Percentiles rank a stretch among this genome's conserved stretches.
Evolutionary conservation across 192 early-diverging fungal genomes (phyloP).

Genomic region (Coemansia sp.): DNA sequence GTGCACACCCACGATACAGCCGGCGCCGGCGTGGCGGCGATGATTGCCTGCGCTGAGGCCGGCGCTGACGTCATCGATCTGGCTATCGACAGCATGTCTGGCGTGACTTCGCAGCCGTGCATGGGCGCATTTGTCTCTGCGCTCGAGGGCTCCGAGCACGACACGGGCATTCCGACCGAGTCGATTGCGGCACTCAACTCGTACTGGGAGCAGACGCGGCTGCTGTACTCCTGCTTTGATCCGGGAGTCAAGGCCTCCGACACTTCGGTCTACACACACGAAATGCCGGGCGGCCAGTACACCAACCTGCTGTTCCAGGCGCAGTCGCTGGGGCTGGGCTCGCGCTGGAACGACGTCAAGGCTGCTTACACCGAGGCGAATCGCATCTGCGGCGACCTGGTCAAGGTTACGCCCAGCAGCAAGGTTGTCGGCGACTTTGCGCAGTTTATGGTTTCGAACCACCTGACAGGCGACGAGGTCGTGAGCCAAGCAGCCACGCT

Average conservation of each 20-base stretch:
- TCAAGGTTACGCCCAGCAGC: conserved; percentile 97
- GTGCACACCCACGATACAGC: conserved; percentile 98
- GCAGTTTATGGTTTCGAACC: conserved; percentile 96
- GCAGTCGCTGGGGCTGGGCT: conserved; percentile 89
- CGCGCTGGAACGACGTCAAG: conserved; percentile 94
- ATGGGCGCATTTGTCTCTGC: conserved; percentile 94
- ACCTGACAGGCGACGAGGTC: conserved; percentile 73
- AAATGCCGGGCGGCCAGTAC: conserved; percentile 99
- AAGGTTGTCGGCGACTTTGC: conserved; percentile 98
- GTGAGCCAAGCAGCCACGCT: conserved; percentile 71
- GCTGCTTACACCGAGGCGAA: conserved; percentile 88
- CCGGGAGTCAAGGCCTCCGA: conserved; percentile 85
- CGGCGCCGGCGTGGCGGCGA: conserved; percentile 94
- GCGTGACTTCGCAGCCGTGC: conserved; percentile 93
- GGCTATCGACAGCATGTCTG: conserved; percentile 93
- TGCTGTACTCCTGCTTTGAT: conserved; percentile 96
- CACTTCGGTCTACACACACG: conserved; percentile 90
- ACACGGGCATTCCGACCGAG: conserved; percentile 84
- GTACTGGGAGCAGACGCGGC: conserved; percentile 96
- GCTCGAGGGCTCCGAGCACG: conserved; percentile 72
- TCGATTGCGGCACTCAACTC: conserved; percentile 81
- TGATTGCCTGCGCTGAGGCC: conserved; percentile 87
- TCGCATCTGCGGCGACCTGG: conserved; percentile 89
- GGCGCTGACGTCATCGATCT: conserved; percentile 93
- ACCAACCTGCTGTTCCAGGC: conserved; percentile 98